A percentile compares a stretch with the other conserved stretches of the same genome.
Conservation (phyloP, 2,329 filamentous ascomycete genomes). For the Nigrospora osmanthi region DNA sequence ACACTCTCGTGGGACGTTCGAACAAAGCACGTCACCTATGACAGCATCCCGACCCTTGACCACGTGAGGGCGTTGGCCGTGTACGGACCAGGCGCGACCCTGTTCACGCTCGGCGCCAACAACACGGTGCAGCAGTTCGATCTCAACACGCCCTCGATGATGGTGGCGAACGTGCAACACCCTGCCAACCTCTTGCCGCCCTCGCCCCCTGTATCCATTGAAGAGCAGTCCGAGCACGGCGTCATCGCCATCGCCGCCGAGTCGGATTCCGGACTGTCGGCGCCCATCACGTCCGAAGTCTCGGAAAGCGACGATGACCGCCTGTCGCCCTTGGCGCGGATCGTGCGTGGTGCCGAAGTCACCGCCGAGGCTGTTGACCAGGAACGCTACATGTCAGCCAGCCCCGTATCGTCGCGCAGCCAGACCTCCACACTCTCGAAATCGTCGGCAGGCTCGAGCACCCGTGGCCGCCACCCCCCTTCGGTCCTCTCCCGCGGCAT, state of each 20-base stretch:
- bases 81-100: constrained; percentile 80
- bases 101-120: constrained; percentile 85
- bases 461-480: constrained; percentile 37
- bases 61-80: constrained; percentile 76
- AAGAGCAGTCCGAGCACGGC: constrained; percentile 55
- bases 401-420: constrained; percentile 57
- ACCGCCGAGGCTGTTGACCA: constrained; percentile 50
- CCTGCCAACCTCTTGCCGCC: constrained; percentile 70
- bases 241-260: constrained; percentile 43
- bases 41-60: constrained; percentile 78
- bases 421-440: constrained; percentile 51
- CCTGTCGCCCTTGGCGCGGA: constrained; percentile 66
- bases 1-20: constrained; percentile 94
- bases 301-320: constrained; percentile 73
- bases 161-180: constrained; percentile 86
- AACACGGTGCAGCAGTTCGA: constrained; percentile 94
- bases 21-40: constrained; percentile 93
- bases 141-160: constrained; percentile 69
- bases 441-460: constrained; percentile 47
- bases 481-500: constrained; percentile 46
- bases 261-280: constrained; percentile 41
- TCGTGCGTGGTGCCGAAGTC: constrained; percentile 60
- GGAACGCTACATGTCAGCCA: constrained; percentile 58
- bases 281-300: constrained; percentile 49
- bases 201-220: constrained; percentile 73